These are phyloP conservation scores for Cutaneotrichosporon arboriforme DNA, from an alignment of 1,284 basidiomycete species.

Conservation along the genomic window DNA sequence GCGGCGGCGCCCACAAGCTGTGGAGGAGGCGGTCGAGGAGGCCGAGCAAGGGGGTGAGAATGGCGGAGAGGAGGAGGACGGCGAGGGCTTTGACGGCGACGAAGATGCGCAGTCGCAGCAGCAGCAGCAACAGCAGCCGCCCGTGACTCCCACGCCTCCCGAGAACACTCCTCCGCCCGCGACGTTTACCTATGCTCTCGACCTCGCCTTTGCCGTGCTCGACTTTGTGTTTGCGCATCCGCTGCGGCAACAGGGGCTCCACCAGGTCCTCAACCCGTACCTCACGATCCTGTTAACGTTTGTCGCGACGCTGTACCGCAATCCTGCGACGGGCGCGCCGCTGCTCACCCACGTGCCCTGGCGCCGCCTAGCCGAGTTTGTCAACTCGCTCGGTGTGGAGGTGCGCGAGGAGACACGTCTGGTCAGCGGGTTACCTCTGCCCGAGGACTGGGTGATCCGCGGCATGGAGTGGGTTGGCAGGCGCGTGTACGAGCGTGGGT, in stretches of 20 bases:
- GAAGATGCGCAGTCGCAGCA: slow-evolving; percentile 1
- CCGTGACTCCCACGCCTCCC: background rate
- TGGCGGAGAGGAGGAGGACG: slow-evolving; percentile 14
- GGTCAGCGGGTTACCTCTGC: slow-evolving; percentile 59
- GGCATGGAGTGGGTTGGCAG: slow-evolving; percentile 93
- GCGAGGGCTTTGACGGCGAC: background rate
- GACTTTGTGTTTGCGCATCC: slow-evolving; percentile 65
- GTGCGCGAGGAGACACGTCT: slow-evolving; percentile 56
- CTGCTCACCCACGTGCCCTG: slow-evolving; percentile 79
- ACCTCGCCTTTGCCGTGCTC: slow-evolving; percentile 74
- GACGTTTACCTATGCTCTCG: slow-evolving; percentile 65
- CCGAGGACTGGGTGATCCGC: slow-evolving; percentile 92
- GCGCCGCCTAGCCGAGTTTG: slow-evolving; percentile 65
- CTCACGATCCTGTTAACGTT: slow-evolving; percentile 82
- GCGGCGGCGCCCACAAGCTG: slow-evolving; percentile 48
- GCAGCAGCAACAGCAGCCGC: background rate
- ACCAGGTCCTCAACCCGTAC: slow-evolving; percentile 73
- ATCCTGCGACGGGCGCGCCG: slow-evolving; percentile 57
- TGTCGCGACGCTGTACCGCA: slow-evolving; percentile 67
- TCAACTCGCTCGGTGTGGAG: slow-evolving; percentile 51
- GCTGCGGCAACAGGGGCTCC: slow-evolving; percentile 55
- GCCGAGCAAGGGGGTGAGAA: slow-evolving; percentile 23
- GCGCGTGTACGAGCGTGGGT: slow-evolving; percentile 81
- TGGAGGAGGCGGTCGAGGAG: slow-evolving; percentile 42
- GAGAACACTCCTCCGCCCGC: slow-evolving; percentile 51